Evolutionary conservation across 2,329 filamentous ascomycete genomes (phyloP).

Genomic region (Bipolaris gigantea): DNA sequence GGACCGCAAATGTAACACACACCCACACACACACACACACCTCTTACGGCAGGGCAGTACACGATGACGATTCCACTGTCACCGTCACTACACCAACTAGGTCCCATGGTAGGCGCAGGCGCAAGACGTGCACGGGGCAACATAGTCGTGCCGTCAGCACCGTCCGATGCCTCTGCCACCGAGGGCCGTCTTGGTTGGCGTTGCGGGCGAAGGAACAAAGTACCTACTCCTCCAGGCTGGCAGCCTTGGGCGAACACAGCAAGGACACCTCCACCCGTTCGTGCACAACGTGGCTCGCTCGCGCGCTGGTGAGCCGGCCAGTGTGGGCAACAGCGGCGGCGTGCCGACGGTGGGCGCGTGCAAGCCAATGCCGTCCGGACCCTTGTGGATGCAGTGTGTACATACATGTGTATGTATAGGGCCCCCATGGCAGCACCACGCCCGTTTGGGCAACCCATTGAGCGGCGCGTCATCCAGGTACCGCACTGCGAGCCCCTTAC

Average conservation of each 20-base stretch:
- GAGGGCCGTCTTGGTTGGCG: neutral
- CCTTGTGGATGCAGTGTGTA: neutral
- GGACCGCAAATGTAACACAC: too few relatives aligned
- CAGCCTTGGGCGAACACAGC: too few relatives aligned
- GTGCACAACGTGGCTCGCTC: too few relatives aligned
- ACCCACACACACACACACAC: too few relatives aligned
- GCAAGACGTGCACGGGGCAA: slow-evolving; percentile 5
- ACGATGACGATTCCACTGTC: neutral
- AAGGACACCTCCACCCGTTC: too few relatives aligned
- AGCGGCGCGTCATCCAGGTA: slow-evolving; percentile 41
- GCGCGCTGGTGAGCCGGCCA: neutral
- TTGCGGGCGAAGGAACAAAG: too few relatives aligned
- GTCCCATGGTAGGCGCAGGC: too few relatives aligned
- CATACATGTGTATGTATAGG: too few relatives aligned
- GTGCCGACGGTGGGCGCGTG: slow-evolving; percentile 15
- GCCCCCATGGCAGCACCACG: slow-evolving; percentile 9
- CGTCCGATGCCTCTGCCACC: too few relatives aligned
- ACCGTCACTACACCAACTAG: too few relatives aligned
- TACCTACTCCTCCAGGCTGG: too few relatives aligned
- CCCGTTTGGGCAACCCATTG: slow-evolving; percentile 14
- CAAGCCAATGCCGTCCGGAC: slow-evolving; percentile 15
- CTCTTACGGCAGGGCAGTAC: too few relatives aligned
- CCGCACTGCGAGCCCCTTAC: slow-evolving; percentile 36
- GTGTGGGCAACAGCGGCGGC: neutral
- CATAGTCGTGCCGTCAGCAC: slow-evolving; percentile 23